phyloP scores from a whole-genome alignment of 495 filamentous ascomycete genomes.

The Hypoxylon trugodes region DNA sequence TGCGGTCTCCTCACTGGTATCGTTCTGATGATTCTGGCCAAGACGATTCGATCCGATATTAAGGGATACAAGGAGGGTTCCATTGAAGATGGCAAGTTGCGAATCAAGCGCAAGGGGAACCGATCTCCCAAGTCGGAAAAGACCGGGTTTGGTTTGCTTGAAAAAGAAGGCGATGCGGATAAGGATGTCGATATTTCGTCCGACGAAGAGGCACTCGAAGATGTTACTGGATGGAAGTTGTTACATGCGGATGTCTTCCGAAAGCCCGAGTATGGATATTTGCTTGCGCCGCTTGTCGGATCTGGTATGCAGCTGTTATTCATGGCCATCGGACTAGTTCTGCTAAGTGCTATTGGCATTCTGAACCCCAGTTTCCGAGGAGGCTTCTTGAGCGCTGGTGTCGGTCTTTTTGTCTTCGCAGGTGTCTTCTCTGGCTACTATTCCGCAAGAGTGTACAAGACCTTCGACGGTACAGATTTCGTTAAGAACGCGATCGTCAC shows the following conservation, averaged over 20 bases:
- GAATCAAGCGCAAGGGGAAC: conserved; percentile 53
- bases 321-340: conserved; percentile 79
- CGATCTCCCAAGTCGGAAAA: conserved; percentile 62
- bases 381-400: conserved; percentile 87
- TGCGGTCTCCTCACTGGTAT: conserved; percentile 81
- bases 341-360: conserved; percentile 83
- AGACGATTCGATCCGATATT: conserved; percentile 84
- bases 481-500: conserved; percentile 85
- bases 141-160: conserved; percentile 66
- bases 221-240: conserved; percentile 91
- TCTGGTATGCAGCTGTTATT: conserved; percentile 91
- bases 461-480: conserved; percentile 83
- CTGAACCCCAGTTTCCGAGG: conserved; percentile 93
- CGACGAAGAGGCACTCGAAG: conserved; percentile 83
- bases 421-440: conserved; percentile 95
- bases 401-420: conserved; percentile 88
- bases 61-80: conserved; percentile 71
- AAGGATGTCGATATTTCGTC: conserved; percentile 64
- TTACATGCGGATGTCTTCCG: conserved; percentile 97
- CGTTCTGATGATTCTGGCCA: conserved; percentile 84
- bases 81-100: conserved; percentile 74
- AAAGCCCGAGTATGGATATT: conserved; percentile 73
- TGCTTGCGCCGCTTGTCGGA: conserved; percentile 86
- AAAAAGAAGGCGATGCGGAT: conserved; percentile 68
- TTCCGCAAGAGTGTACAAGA: conserved; percentile 83